Evolutionary conservation across 2,329 filamentous ascomycete species (phyloP), one percentile per base, ranked within the genome.

Genomic region (Cadophora luteo-olivacea): DNA sequence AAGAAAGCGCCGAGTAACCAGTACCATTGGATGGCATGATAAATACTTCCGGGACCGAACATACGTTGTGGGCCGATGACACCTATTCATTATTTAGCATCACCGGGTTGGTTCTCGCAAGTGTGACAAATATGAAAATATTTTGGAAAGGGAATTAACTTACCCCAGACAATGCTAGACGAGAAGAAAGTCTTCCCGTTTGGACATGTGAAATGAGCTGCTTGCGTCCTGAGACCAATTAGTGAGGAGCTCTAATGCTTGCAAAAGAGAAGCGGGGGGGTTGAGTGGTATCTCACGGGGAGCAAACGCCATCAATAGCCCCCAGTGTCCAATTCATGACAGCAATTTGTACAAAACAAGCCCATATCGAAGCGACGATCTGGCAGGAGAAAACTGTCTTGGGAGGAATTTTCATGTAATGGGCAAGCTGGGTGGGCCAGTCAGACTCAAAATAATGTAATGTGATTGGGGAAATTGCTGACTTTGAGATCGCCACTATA

Each of bases 1-100:
- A 89, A 80, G 4, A 87, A 64, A 54, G 86, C 87, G n/a, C 91
- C 91, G 24, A 91, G 84, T 36, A 93, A 84, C 87, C 89, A 93
- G 81, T 92, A 93, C 83, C 85, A 92, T 77, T 91, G 87, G 38
- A 93, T 82, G 0, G 82, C 82, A 0, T 84, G 82, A 77, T 92
- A 93, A 6, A 91, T 81, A 33, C 88, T 85, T 2, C 84, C 83
- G 83, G n/a, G 84, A 79, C 86, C 89, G 78, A 92, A 93, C 78
- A 93, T 90, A 61, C 90, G 87, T 2, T 83, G 81, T 0, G 91
- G 91, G 0, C 91, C 91, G 69, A 93, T 91, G 66, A 89, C 85
- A 68, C 91, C 91, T 64, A 12, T 57, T 64, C 22, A 22, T 25
- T 3, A 51, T 9, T 68, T 25, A 62, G 45, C 1, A 61, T 45